Conservation (phyloP, 2,329 filamentous ascomycete genomes). For the Microsporum ferrugineum region DNA sequence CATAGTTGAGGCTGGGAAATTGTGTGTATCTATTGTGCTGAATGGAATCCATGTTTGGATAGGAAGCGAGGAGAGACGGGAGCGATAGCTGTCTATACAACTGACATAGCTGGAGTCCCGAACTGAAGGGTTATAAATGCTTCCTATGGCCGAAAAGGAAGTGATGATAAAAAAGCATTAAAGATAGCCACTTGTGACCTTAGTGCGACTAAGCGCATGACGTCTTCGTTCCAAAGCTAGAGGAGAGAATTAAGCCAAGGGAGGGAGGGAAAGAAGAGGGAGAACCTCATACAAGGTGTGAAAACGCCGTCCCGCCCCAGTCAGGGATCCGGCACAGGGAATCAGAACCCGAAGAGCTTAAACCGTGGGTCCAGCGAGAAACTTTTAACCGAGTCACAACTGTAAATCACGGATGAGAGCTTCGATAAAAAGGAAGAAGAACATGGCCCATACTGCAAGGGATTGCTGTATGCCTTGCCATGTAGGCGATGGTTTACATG, state of each 20-base stretch:
- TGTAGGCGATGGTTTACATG: background rate
- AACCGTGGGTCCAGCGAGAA: background rate
- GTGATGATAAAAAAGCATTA: background rate
- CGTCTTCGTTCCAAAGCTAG: background rate
- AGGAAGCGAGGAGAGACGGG: background rate
- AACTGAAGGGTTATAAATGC: background rate
- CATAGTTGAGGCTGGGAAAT: slow-evolving; percentile 15
- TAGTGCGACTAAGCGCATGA: background rate
- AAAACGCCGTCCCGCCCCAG: background rate
- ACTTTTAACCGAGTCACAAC: background rate
- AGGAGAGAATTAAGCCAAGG: background rate
- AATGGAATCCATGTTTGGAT: background rate
- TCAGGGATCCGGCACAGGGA: background rate
- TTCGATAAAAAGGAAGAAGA: background rate
- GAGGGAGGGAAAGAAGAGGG: background rate
- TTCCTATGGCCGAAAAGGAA: background rate
- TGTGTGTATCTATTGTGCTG: slow-evolving; percentile 9
- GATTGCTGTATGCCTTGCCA: background rate
- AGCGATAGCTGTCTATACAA: background rate
- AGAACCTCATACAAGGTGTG: background rate
- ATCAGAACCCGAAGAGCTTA: background rate
- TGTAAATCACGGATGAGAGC: background rate
- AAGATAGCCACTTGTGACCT: background rate
- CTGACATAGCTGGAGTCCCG: background rate
- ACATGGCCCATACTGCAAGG: background rate